Evolutionary conservation across 306 rosid species (phyloP).

Genomic region (Lablab purpureus): DNA sequence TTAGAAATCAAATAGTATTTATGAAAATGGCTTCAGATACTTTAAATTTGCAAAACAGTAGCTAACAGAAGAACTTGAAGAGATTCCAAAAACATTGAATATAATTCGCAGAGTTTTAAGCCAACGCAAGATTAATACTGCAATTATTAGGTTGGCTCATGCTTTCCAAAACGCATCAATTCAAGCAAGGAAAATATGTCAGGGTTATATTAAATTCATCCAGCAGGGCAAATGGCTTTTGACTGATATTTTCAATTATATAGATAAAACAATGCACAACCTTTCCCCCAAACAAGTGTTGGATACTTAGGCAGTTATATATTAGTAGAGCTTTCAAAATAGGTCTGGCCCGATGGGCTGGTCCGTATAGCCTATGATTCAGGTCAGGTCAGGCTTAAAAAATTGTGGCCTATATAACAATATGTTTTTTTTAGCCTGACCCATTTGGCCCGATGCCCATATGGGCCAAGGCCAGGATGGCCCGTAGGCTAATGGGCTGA

Average conservation of each 20-base stretch:
- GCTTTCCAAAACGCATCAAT: no score
- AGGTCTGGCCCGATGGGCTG: no score
- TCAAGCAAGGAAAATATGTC: slow-evolving; percentile 19
- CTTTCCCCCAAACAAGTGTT: background rate
- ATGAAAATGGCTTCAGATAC: slow-evolving; percentile 8
- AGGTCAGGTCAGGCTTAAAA: no score
- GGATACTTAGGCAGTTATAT: no score
- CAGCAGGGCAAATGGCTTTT: background rate
- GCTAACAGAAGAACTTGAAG: slow-evolving; percentile 3
- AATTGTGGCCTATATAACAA: no score
- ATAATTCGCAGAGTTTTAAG: slow-evolving; percentile 10
- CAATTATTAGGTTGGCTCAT: slow-evolving; percentile 1
- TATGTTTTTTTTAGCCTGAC: no score
- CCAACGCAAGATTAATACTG: background rate
- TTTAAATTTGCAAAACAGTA: background rate
- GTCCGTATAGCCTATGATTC: no score
- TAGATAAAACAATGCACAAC: background rate
- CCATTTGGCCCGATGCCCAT: no score
- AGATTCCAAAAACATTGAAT: background rate
- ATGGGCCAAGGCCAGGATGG: no score
- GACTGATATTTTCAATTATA: background rate
- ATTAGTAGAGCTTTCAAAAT: no score
- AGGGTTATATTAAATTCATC: background rate
- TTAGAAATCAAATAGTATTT: background rate
- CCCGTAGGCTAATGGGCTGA: no score